Evolutionary conservation across 2,329 filamentous ascomycete species (phyloP).

Genomic region (Colletotrichum tropicale): DNA sequence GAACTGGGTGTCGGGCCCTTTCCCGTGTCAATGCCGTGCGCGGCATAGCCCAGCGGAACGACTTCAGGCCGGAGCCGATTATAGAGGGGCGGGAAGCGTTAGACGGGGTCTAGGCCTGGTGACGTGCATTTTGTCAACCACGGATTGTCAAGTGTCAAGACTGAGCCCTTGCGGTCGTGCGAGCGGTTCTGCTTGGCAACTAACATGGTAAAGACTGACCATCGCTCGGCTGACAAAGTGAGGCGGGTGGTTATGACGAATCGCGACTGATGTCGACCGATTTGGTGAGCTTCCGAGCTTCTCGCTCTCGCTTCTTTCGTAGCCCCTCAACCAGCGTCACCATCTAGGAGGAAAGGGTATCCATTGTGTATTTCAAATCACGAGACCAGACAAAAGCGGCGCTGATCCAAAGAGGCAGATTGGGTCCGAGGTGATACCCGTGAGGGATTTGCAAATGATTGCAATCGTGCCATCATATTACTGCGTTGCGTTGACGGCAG

Average conservation of each 20-base stretch:
- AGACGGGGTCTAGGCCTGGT: background rate
- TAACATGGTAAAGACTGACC: background rate
- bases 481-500: background rate
- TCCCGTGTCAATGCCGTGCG: conserved; percentile 1
- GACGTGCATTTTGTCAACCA: background rate
- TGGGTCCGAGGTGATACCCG: background rate
- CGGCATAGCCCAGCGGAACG: background rate
- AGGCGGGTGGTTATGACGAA: background rate
- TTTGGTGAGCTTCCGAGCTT: background rate
- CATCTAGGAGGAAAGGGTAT: background rate
- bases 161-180: background rate
- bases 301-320: background rate
- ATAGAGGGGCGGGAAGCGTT: background rate
- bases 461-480: background rate
- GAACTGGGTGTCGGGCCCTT: background rate
- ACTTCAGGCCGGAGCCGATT: background rate
- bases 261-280: background rate
- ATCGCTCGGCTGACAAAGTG: background rate
- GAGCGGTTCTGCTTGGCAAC: background rate
- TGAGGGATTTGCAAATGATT: background rate
- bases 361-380: background rate
- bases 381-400: background rate
- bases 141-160: background rate
- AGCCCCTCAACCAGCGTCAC: background rate
- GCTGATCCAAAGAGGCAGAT: background rate